Conservation (phyloP, 2,329 filamentous ascomycete species). For the Fusarium sulawesiense region DNA sequence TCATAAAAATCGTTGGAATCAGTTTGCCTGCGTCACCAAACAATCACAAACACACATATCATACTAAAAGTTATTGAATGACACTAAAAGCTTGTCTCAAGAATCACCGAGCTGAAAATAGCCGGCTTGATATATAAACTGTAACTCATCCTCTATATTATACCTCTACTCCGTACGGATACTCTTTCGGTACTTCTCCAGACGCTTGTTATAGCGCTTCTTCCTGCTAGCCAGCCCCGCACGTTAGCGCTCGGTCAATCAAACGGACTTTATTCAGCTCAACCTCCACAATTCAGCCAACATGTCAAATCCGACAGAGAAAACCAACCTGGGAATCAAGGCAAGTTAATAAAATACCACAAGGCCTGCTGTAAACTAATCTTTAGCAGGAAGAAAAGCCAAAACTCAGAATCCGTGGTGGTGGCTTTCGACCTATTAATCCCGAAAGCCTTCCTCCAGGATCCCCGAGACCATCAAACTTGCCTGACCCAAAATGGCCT, state of each 20-base stretch:
- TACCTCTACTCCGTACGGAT: not conserved
- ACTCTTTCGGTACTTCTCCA: not conserved
- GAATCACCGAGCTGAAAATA: not conserved
- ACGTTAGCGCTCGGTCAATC: not conserved
- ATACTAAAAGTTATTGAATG: not conserved
- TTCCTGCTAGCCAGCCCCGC: not conserved
- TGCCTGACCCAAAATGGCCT: not conserved
- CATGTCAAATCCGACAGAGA: not conserved
- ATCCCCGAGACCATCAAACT: not conserved
- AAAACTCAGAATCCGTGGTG: not conserved
- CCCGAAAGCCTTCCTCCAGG: not conserved
- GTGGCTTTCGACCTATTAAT: not conserved
- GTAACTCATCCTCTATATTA: not conserved
- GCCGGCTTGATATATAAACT: not conserved
- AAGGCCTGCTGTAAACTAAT: not conserved
- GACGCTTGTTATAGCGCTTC: not conserved
- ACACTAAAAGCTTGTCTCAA: not conserved
- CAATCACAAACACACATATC: not conserved
- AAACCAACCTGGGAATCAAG: not conserved
- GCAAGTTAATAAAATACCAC: not conserved
- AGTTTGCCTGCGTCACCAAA: not conserved
- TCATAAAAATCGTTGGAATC: not conserved
- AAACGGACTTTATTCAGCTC: not conserved
- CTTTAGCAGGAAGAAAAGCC: not conserved
- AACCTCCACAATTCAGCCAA: not conserved